Conservation (phyloP, 169 alveolate genomes). For the Cyclospora cayetanensis region DNA sequence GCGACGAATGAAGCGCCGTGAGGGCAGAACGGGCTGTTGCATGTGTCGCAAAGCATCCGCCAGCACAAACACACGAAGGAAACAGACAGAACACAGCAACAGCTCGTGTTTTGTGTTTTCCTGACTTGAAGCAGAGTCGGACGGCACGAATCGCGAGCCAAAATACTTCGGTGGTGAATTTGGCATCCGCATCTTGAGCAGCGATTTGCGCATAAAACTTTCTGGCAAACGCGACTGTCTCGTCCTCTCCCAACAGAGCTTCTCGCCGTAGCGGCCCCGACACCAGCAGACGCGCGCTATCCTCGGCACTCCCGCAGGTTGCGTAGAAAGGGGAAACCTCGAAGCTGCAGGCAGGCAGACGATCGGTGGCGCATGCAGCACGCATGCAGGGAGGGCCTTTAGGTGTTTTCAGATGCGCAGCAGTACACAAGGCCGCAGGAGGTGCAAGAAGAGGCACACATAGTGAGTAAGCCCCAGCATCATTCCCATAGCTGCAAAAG, state of each 20-base stretch:
- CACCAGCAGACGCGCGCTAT: constrained; percentile 12
- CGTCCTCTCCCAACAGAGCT: constrained; percentile 58
- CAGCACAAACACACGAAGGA: too few relatives aligned
- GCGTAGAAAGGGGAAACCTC: constrained; percentile 20
- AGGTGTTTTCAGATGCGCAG: too few relatives aligned
- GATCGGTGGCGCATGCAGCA: too few relatives aligned
- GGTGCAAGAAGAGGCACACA: background rate
- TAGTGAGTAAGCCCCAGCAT: background rate
- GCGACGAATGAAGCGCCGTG: too few relatives aligned
- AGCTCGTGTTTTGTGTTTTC: too few relatives aligned
- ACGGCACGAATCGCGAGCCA: constrained; percentile 86
- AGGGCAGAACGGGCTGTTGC: too few relatives aligned
- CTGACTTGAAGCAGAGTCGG: constrained; percentile 83
- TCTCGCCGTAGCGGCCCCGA: constrained; percentile 67
- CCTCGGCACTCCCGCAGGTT: constrained; percentile 31
- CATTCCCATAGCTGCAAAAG: background rate
- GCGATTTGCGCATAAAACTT: constrained; percentile 35
- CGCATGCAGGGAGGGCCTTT: too few relatives aligned
- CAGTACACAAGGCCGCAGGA: background rate
- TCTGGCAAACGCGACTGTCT: constrained; percentile 24
- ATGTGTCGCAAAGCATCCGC: too few relatives aligned
- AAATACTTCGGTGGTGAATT: constrained; percentile 86
- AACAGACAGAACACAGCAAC: too few relatives aligned
- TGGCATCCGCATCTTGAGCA: constrained; percentile 74
- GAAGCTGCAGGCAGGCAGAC: constrained; percentile 42